Percentiles rank a stretch among this genome's conserved stretches.
Conservation (phyloP, 805 yeast species). For the Isabelozyma rhagii region DNA sequence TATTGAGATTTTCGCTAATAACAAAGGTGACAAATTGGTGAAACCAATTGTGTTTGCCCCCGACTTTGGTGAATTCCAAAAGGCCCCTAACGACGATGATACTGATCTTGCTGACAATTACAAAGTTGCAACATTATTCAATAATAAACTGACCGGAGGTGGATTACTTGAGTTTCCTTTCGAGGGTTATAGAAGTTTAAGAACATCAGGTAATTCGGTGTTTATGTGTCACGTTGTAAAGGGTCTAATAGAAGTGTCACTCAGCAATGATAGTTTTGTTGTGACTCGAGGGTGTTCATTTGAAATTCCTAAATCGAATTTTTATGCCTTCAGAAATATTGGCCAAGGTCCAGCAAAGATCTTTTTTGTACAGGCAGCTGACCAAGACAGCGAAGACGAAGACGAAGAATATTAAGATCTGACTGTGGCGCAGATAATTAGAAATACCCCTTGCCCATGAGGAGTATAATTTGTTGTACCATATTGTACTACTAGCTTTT, state of each 20-base stretch:
- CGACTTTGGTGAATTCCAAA: constrained; percentile 41
- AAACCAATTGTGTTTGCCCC: constrained; percentile 62
- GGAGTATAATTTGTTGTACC: not conserved
- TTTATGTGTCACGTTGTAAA: constrained; percentile 72
- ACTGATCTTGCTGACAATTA: constrained; percentile 40
- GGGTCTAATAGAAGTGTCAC: constrained; percentile 67
- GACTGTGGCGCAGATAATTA: too few species aligned
- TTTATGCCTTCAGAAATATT: constrained; percentile 63
- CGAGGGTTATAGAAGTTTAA: constrained; percentile 57
- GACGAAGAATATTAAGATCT: not conserved
- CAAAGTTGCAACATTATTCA: constrained; percentile 61
- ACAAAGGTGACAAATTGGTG: constrained; percentile 32
- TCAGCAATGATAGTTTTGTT: constrained; percentile 56
- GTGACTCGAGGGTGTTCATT: constrained; percentile 74
- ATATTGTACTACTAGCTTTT: not conserved
- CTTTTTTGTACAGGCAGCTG: constrained; percentile 67
- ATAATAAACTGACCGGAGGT: constrained; percentile 63
- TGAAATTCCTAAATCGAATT: constrained; percentile 75
- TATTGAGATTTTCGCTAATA: constrained; percentile 47
- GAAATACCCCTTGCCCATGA: too few species aligned
- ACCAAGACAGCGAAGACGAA: not conserved
- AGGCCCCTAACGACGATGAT: constrained; percentile 39
- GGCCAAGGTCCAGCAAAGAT: constrained; percentile 57
- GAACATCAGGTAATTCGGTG: constrained; percentile 62
- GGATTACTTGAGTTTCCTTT: constrained; percentile 69